These are phyloP conservation scores for Rhodotorula sp. DNA, from an alignment of 1,284 basidiomycete genomes.

Conservation along the genomic window DNA sequence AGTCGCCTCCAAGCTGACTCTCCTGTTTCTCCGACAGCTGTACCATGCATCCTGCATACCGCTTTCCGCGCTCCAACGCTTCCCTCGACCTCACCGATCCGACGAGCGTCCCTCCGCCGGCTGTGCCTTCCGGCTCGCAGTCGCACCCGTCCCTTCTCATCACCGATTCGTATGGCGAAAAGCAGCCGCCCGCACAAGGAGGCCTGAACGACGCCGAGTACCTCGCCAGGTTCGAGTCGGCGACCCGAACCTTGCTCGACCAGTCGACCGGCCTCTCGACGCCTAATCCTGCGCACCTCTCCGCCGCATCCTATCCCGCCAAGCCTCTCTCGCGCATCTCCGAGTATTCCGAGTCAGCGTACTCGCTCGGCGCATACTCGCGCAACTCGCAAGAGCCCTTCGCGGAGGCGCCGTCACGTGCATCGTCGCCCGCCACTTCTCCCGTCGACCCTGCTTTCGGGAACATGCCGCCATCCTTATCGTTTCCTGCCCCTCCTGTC, in stretches of 20 bases:
- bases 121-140: neutral
- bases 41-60: constrained; percentile 20
- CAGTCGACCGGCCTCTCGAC: neutral
- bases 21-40: neutral
- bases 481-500: constrained; percentile 14
- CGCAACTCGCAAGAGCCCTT: constrained; percentile 8
- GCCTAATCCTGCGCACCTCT: constrained; percentile 14
- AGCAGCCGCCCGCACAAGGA: neutral
- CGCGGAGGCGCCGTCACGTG: neutral
- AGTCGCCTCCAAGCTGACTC: neutral
- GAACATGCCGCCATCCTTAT: neutral
- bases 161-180: constrained; percentile 22
- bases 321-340: constrained; percentile 29
- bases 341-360: constrained; percentile 30
- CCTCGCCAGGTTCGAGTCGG: constrained; percentile 15
- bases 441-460: constrained; percentile 11
- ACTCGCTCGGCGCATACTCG: constrained; percentile 13
- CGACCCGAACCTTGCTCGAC: neutral
- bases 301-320: constrained; percentile 1
- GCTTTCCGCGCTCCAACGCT: constrained; percentile 20
- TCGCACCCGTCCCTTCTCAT: constrained; percentile 25
- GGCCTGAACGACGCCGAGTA: constrained; percentile 6
- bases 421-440: neutral
- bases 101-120: neutral
- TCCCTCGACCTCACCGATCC: constrained; percentile 29